phyloP scores from a whole-genome alignment of 1,139 yeast genomes.

The Arxiozyma slooffiae region DNA sequence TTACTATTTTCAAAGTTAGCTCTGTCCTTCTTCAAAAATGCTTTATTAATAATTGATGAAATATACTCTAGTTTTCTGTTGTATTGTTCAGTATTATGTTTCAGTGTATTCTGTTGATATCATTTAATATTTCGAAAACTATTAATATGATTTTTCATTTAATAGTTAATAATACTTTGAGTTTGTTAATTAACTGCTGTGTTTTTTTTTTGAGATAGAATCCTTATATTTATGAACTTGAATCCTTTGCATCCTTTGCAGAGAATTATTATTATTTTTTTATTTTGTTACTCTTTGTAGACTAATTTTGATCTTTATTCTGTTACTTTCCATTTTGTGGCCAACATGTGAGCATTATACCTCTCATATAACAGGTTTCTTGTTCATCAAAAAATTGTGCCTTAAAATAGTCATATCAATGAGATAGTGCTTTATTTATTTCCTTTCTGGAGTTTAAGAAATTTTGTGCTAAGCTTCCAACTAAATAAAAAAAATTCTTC shows the following conservation, averaged over 20 bases:
- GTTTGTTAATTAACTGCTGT: not conserved
- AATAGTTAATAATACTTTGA: not conserved
- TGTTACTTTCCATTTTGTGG: not conserved
- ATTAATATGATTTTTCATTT: not conserved
- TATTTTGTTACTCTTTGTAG: not conserved
- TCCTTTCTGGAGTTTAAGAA: not conserved
- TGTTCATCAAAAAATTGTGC: not conserved
- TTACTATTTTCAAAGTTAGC: not conserved
- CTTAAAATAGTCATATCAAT: not conserved
- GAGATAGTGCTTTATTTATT: not conserved
- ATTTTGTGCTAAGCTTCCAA: not conserved
- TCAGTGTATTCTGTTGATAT: not conserved
- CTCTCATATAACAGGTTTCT: not conserved
- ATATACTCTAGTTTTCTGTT: not conserved
- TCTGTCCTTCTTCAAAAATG: constrained; percentile 1
- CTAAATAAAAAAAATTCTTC: too few relatives aligned
- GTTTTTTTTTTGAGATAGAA: not conserved
- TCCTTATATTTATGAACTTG: not conserved
- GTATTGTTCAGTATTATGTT: not conserved
- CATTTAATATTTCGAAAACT: not conserved
- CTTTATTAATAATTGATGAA: not conserved
- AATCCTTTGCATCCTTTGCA: not conserved
- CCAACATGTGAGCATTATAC: not conserved
- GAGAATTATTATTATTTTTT: too few relatives aligned
- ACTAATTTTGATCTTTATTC: constrained; percentile 1